Evolutionary conservation across 202 grass and related monocot species (phyloP), one percentile per base, ranked within the genome.

Genomic region (Elaeis oleifera): DNA sequence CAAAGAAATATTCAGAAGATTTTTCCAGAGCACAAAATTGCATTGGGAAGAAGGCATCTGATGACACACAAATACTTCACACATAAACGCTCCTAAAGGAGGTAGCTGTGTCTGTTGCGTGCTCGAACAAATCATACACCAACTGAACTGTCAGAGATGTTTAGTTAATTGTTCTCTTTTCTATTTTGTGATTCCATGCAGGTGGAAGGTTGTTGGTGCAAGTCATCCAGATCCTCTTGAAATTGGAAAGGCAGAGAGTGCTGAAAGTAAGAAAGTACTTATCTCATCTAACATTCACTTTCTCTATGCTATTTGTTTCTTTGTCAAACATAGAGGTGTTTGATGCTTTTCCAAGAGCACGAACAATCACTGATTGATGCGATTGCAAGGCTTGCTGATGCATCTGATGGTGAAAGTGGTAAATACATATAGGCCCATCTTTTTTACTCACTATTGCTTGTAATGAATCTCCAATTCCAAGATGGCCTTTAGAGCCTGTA

Each of bases 301-400:
- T 67, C 54, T 44, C 65, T 0, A 16, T 20, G n/a, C 17, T 7
- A 23, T 19, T 49, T 16, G 26, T 57, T 49, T 15, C 5, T 59
- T 67, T 51, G 3, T 5, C 18, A 11, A 50, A 51, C 5, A 53
- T 77, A n/a, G 53, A 49, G 56, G 52, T 13, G 57, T 44, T 20
- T 21, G 16, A 19, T 52, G 23, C 20, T 56, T 7, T 23, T 75
- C 58, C 72, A 99, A 88, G 85, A 99, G 55, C 85, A 94, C 56
- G 95, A 99, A 65, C 84, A 94, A 70, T 86, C 80, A 50, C 72
- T 99, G 71, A 79, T 99, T 16, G 78, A 99, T 81, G 95, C 85
- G 54, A 89, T 94, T 75, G 82, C 85, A 55, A 84, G 82, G 67
- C 82, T 99, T 81, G 82, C 84, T 13, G 80, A 99, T 29, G 78